These are phyloP conservation scores for Phialophora expanda DNA, from an alignment of 2,329 filamentous ascomycete species.

Conservation along the genomic window DNA sequence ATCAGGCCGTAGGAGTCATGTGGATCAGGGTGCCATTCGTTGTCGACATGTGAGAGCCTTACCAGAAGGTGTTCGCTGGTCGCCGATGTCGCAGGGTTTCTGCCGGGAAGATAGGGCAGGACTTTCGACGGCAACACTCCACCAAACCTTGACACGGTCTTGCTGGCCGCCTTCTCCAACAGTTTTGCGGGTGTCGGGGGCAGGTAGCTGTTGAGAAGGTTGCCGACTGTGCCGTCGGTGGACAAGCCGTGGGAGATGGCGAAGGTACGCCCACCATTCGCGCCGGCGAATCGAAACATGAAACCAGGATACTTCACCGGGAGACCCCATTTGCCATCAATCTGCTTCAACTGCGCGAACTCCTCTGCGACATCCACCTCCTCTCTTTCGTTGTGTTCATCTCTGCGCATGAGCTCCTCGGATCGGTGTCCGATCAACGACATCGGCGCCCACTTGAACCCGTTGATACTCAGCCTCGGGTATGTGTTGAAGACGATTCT, in stretches of 20 bases:
- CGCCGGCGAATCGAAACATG: not conserved
- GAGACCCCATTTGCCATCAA: constrained; percentile 5
- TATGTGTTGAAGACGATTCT: constrained; percentile 3
- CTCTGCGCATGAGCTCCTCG: constrained; percentile 2
- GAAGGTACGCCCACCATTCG: not conserved
- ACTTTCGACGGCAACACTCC: not conserved
- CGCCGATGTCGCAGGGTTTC: not conserved
- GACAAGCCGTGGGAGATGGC: not conserved
- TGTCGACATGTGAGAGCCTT: not conserved
- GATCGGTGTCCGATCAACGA: constrained; percentile 6
- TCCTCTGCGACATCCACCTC: not conserved
- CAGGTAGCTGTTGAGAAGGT: not conserved
- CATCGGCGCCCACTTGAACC: constrained; percentile 6
- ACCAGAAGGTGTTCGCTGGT: not conserved
- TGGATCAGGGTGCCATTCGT: not conserved
- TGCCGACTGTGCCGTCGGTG: not conserved
- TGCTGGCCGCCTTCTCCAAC: constrained; percentile 2
- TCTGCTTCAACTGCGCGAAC: not conserved
- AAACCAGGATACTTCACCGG: constrained; percentile 4
- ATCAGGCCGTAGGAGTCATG: not conserved
- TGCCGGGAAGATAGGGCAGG: not conserved
- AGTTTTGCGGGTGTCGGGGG: not conserved
- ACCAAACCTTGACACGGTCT: not conserved
- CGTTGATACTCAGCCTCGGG: constrained; percentile 1
- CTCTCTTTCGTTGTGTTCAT: constrained; percentile 1